Evolutionary conservation across 805 yeast species (phyloP).

Genomic region (Hyphopichia homilentoma): DNA sequence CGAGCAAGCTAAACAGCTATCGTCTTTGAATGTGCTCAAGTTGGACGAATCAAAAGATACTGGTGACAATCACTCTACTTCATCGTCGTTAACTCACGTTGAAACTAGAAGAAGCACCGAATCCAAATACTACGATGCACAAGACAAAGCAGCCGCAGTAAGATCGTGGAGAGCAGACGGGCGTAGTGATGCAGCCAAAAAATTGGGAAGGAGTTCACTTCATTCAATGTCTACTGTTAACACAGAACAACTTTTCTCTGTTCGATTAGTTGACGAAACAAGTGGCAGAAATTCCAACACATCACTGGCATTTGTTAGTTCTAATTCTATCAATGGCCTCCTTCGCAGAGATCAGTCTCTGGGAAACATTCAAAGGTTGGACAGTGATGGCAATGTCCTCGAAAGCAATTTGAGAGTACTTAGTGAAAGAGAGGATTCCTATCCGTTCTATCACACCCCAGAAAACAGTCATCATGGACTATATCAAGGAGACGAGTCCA

Average conservation of each 20-base stretch:
- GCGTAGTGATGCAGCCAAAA: constrained; percentile 10
- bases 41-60: constrained; percentile 39
- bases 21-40: constrained; percentile 50
- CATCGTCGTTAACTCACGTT: constrained; percentile 54
- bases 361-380: constrained; percentile 40
- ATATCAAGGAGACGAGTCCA: constrained; percentile 8
- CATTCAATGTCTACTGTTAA: constrained; percentile 80
- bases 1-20: constrained; percentile 36
- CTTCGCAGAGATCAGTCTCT: constrained; percentile 24
- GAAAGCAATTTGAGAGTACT: no score
- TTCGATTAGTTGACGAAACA: constrained; percentile 65
- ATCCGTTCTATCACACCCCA: no score
- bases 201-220: constrained; percentile 61
- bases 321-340: constrained; percentile 20
- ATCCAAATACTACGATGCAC: constrained; percentile 28
- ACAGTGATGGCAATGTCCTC: constrained; percentile 43
- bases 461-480: background rate
- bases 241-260: constrained; percentile 77
- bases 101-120: constrained; percentile 28
- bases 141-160: constrained; percentile 35
- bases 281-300: constrained; percentile 27
- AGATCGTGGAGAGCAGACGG: constrained; percentile 42
- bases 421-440: no score
- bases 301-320: constrained; percentile 21
- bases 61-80: constrained; percentile 27